A percentile compares a stretch with the other conserved stretches of the same genome.
phyloP scores from a whole-genome alignment of 106 monocot species.

The Iris macrosiphon region DNA sequence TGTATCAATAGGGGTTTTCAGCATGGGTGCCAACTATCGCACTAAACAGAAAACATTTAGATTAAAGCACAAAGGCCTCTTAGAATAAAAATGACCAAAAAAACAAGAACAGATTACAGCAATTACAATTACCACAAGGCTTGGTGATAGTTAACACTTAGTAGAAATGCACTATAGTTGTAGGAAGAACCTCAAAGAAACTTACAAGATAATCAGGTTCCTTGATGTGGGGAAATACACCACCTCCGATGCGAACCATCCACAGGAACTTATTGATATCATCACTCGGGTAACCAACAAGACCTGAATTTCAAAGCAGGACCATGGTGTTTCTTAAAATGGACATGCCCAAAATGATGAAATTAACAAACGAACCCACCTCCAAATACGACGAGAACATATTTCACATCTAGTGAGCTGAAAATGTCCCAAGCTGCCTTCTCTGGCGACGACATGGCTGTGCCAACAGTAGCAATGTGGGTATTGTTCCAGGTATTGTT shows the following conservation, averaged over 20 bases:
- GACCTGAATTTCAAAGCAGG: slow-evolving; percentile 43
- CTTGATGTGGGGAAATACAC: slow-evolving; percentile 98
- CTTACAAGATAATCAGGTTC: slow-evolving; percentile 99
- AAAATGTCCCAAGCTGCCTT: slow-evolving; percentile 96
- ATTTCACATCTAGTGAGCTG: slow-evolving; percentile 93
- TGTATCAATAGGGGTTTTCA: no score
- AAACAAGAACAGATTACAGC: no score
- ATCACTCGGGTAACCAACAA: slow-evolving; percentile 98
- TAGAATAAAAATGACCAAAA: no score
- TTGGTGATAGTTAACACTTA: no score
- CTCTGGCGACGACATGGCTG: slow-evolving; percentile 99
- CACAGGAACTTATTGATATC: slow-evolving; percentile 98
- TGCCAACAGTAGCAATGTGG: slow-evolving; percentile 97
- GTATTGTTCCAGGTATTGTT: slow-evolving; percentile 99
- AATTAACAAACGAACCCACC: slow-evolving; percentile 19
- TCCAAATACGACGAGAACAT: slow-evolving; percentile 99
- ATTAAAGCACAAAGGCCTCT: no score
- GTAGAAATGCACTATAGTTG: no score
- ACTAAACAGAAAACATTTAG: no score
- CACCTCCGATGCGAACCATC: slow-evolving; percentile 99
- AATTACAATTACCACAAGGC: no score
- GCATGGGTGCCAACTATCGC: no score
- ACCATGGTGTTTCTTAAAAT: neutral
- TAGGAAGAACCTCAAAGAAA: no score
- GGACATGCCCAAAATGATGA: neutral